A percentile compares a stretch with the other conserved stretches of the same genome.
Evolutionary conservation across 805 yeast species (phyloP).

Genomic region (Tetrapisispora iriomotensis): DNA sequence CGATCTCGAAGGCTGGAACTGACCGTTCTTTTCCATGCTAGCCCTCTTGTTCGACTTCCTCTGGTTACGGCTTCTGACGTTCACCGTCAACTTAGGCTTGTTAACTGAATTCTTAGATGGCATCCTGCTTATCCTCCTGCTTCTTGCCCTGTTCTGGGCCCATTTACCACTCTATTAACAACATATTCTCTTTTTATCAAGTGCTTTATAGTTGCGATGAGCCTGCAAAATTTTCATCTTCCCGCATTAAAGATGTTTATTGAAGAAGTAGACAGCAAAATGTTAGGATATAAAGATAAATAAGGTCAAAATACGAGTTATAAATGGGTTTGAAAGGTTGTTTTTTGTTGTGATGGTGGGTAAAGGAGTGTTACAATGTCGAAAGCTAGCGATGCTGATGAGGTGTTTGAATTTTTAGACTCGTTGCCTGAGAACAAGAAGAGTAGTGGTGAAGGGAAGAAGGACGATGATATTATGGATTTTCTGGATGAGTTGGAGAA

Average conservation of each 20-base stretch:
- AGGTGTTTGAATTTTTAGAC: constrained; percentile 70
- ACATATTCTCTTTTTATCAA: too few species aligned
- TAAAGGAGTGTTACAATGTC: not conserved
- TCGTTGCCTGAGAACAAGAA: constrained; percentile 46
- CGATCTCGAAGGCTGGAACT: constrained; percentile 38
- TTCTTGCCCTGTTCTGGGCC: too few species aligned
- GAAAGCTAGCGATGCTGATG: constrained; percentile 49
- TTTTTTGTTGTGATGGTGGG: too few species aligned
- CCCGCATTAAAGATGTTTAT: too few species aligned
- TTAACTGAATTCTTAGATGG: constrained; percentile 77
- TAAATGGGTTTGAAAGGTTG: not conserved
- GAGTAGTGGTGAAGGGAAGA: constrained; percentile 18
- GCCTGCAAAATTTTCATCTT: too few species aligned
- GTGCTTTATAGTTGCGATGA: too few species aligned
- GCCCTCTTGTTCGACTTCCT: constrained; percentile 48
- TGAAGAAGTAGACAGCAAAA: too few species aligned
- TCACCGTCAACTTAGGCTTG: constrained; percentile 58
- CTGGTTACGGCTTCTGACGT: constrained; percentile 40
- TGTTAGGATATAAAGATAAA: not conserved
- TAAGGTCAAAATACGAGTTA: not conserved
- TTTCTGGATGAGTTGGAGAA: constrained; percentile 60
- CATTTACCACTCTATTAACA: too few species aligned
- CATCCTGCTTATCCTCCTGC: constrained; percentile 33
- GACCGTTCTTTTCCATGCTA: constrained; percentile 36
- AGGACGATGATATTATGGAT: constrained; percentile 32